Base-by-base conservation (phyloP, 805 yeast genomes). In the Teunomyces cretensis region DNA sequence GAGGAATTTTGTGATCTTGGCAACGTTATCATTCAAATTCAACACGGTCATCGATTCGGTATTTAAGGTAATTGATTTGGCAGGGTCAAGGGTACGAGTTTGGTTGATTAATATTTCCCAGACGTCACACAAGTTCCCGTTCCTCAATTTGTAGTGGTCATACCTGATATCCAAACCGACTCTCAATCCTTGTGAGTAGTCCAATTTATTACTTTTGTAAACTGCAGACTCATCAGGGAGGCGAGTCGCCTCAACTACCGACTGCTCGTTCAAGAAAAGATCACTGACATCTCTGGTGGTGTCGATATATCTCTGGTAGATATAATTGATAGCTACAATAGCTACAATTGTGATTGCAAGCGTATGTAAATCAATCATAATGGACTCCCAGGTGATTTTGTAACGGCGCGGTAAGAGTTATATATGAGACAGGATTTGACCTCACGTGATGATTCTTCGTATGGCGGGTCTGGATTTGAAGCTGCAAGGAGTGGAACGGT, bases 91-190 rank as follows among this genome's bases (percentile, higher is more conserved):
- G 17, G 33, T 4, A 26, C 15, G 36, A 9, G 60, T 57, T 30
- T 60, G 58, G 61, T 68, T 57, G 37, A 50, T 44, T 43, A 64
- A 42, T 11, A 82, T 65, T 43, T 73, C 78, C 91, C 94, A 88
- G 3, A 88, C 59, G 66, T 88, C 96, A 49, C 78, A 75, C 46
- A 88, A 60, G 52, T 80, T 83, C 2, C 96, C 96, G 60, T 86
- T 84, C 53, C 96, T 72, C 16, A 85, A 58, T 50, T 77, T 78
- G 60, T 84, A 86, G 30, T 79, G 82, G 19, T 77, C 72, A 47
- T 72, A 72, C 35, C 88, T 74, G 17, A 90, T 76, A 38, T 80
- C 79, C 44, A 87, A 65, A 0, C 95, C 95, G 2, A 86, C 76
- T 16, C 84, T 72, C 45, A 90, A 70, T 0, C 87, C 84, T 16